These are phyloP conservation scores for Pseudocercospora fijiensis DNA, from an alignment of 2,329 filamentous ascomycete genomes.

Conservation along the genomic window DNA sequence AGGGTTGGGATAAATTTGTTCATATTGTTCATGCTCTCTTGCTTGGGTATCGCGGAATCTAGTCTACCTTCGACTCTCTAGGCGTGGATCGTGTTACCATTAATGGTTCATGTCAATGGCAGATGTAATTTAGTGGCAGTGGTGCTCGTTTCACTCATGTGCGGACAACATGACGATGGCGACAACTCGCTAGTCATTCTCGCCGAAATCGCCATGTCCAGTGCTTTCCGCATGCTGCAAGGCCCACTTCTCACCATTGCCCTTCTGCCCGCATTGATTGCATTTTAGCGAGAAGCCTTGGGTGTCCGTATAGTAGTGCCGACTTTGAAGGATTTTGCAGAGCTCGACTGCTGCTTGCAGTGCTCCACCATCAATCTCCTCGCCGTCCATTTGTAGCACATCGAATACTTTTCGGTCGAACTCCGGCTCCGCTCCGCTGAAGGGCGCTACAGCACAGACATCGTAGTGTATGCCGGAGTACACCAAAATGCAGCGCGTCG, in stretches of 20 bases:
- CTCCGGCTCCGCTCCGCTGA: conserved; percentile 63
- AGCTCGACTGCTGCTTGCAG: conserved; percentile 58
- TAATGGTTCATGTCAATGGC: not conserved
- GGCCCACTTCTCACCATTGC: conserved; percentile 65
- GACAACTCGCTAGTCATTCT: conserved; percentile 27
- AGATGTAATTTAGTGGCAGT: not conserved
- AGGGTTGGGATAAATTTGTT: not conserved
- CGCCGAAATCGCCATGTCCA: conserved; percentile 58
- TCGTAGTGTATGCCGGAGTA: conserved; percentile 96
- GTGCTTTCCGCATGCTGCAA: conserved; percentile 62
- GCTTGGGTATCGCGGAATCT: not conserved
- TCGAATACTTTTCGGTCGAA: conserved; percentile 77
- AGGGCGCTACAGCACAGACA: conserved; percentile 73
- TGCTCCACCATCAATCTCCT: conserved; percentile 52
- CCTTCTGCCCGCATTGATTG: conserved; percentile 68
- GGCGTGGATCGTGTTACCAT: not conserved
- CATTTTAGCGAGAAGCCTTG: conserved; percentile 76
- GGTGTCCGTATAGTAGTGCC: conserved; percentile 87
- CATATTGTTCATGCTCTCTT: not conserved
- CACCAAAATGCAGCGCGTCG: conserved; percentile 72
- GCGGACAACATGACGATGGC: not conserved
- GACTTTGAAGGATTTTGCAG: conserved; percentile 61
- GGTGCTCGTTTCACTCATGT: not conserved
- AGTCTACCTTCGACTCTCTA: not conserved
- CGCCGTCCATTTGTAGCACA: conserved; percentile 38